A percentile compares a stretch with the other conserved stretches of the same genome.
These are phyloP conservation scores for Spiraea crenata DNA, from an alignment of 331 rosid genomes.

Conservation along the genomic window DNA sequence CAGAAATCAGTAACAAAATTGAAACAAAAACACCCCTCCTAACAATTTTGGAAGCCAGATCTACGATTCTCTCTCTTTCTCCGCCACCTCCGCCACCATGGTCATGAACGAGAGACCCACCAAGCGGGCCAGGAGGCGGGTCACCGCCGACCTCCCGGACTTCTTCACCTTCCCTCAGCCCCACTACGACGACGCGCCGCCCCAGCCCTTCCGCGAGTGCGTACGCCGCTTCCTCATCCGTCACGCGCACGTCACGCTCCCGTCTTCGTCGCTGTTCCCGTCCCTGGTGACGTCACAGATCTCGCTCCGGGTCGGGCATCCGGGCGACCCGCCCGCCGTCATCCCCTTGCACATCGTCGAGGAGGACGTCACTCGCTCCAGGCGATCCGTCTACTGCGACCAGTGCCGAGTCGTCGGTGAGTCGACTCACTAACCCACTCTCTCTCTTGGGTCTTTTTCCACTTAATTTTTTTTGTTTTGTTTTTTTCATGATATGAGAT, in stretches of 20 bases:
- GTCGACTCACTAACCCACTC: constrained; percentile 17
- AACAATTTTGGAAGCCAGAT: no score
- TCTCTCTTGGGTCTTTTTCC: not conserved
- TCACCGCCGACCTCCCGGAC: constrained; percentile 42
- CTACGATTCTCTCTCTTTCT: no score
- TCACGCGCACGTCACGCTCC: constrained; percentile 41
- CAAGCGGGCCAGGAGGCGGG: constrained; percentile 41
- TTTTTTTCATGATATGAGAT: not conserved
- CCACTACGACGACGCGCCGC: not conserved
- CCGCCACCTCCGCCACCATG: constrained; percentile 8
- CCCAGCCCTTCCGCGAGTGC: constrained; percentile 32
- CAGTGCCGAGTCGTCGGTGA: constrained; percentile 73
- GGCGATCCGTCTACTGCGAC: constrained; percentile 51
- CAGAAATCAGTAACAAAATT: no score
- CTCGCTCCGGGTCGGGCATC: constrained; percentile 34
- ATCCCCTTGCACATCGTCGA: constrained; percentile 48
- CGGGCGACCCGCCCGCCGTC: constrained; percentile 23
- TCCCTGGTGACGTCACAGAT: constrained; percentile 46
- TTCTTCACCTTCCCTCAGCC: constrained; percentile 39
- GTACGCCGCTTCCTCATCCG: constrained; percentile 34
- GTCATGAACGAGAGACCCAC: constrained; percentile 34
- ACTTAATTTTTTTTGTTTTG: no score
- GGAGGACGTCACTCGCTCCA: constrained; percentile 54
- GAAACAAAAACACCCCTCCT: no score
- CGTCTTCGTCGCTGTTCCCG: constrained; percentile 38